Evolutionary conservation across 352 stramenopile genomes (phyloP), one percentile per base, ranked within the genome.

Genomic region (Chrysophaeum taylorii): DNA sequence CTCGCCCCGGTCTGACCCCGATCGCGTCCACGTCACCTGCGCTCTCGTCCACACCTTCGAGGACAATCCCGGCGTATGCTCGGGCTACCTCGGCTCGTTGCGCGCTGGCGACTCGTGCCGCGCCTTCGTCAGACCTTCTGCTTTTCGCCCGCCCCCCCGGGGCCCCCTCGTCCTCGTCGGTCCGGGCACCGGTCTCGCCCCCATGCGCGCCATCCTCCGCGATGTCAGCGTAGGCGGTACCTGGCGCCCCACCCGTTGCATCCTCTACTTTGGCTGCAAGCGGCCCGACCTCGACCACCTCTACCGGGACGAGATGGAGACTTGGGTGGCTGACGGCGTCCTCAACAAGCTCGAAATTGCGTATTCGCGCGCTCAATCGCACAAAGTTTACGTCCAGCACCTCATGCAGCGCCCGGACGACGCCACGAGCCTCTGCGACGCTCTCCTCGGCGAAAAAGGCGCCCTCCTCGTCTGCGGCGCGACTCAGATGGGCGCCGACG

Each of bases 381-480:
- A 94, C 0, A 98, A 98, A 80, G 88, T 98, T 25, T 99, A 99
- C 75, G 95, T 99, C 62, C 95, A 98, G 82, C 88, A 98, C 78
- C 78, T 97, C 33, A 68, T 94, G 12, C 33, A 9, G 31, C 31
- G 36, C 5, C 29, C 50, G 9, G 63, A 87, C 62, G 78, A 90
- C 70, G 77, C 76, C 18, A 69, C 62, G 21, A 73, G 85, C 61
- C 83, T 88, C 36, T 91, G 82, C 81, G 69, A 77, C 18, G 57
- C 27, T 18, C 69, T 92, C 70, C 78, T 98, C 18, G 60, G 81
- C 54, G 74, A 94, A 63, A 73, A 94, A 35, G 83, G 84, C 12
- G 84, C 82, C 76, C 88, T 98, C n/a, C 98, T 97, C 79, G 92
- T 99, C 35, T 99, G 94, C 74, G 95, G 95, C 38, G 95, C 85